Evolutionary conservation across 2,329 filamentous ascomycete genomes (phyloP).

Genomic region (Meredithiella fracta): DNA sequence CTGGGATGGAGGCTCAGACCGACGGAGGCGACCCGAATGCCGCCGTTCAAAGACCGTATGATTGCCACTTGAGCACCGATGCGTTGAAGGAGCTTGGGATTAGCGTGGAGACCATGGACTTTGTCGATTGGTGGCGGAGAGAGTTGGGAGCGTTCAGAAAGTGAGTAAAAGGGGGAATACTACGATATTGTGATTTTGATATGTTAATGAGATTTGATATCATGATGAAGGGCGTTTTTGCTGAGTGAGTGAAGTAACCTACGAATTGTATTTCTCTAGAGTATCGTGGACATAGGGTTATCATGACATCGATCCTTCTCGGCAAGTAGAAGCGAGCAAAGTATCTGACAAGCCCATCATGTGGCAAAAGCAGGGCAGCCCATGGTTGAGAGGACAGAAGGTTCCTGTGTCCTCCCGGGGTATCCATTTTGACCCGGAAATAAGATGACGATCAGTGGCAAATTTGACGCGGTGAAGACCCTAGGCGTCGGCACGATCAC

Average conservation of each 20-base stretch:
- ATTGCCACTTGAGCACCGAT: constrained; percentile 71
- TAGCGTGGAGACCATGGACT: constrained; percentile 56
- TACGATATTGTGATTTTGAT: neutral
- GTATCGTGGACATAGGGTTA: too few relatives aligned
- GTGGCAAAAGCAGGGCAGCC: neutral
- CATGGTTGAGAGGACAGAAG: neutral
- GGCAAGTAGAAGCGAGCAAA: neutral
- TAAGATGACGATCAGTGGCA: too few relatives aligned
- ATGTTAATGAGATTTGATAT: too few relatives aligned
- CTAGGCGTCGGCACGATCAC: too few relatives aligned
- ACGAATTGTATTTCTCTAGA: too few relatives aligned
- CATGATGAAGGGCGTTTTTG: too few relatives aligned
- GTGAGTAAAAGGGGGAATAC: constrained; percentile 18
- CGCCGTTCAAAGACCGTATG: constrained; percentile 63
- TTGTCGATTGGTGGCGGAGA: constrained; percentile 64
- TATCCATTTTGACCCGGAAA: too few relatives aligned
- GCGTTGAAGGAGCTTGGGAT: constrained; percentile 58
- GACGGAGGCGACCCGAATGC: constrained; percentile 57
- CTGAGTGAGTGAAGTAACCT: too few relatives aligned
- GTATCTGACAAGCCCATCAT: neutral
- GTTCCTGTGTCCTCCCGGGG: too few relatives aligned
- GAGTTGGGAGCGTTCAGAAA: constrained; percentile 43
- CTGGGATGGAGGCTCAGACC: constrained; percentile 51
- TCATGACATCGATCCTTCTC: neutral
- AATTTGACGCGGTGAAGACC: too few relatives aligned